Percentiles rank a stretch among this genome's conserved stretches.
Conservation (phyloP, 768 basidiomycete species). For the Glaciozyma antarctica region DNA sequence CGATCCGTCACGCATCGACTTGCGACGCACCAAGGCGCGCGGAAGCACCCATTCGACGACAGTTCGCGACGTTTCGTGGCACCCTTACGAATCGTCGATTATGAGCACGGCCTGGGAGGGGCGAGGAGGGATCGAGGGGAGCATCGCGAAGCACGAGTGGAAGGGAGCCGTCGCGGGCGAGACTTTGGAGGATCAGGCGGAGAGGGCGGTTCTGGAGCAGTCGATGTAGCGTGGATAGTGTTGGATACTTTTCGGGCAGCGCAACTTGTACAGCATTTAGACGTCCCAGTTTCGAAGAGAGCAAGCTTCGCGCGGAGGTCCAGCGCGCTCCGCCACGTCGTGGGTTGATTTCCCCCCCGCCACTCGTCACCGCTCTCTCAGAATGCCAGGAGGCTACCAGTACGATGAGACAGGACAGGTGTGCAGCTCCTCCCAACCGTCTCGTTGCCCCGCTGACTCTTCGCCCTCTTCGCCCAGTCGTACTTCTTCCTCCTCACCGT, state of each 20-base stretch:
- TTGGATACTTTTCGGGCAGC: not conserved
- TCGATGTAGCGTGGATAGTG: not conserved
- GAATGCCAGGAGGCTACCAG: constrained; percentile 27
- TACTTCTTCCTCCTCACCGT: constrained; percentile 81
- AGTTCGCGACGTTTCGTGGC: constrained; percentile 94
- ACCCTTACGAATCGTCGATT: constrained; percentile 76
- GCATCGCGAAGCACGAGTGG: constrained; percentile 90
- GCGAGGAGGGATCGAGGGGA: constrained; percentile 45
- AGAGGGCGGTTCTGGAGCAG: constrained; percentile 5
- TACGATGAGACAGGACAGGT: constrained; percentile 39
- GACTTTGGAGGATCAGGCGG: constrained; percentile 16
- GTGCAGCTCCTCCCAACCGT: constrained; percentile 35
- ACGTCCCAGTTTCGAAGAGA: too few relatives aligned
- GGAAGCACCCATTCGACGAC: constrained; percentile 41
- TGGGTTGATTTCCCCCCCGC: too few relatives aligned
- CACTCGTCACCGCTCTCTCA: too few relatives aligned
- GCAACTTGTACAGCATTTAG: not conserved
- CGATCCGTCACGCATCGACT: constrained; percentile 55
- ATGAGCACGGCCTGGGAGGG: constrained; percentile 86
- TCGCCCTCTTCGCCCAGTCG: constrained; percentile 36
- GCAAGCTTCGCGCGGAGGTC: too few relatives aligned
- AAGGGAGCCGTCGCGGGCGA: constrained; percentile 37
- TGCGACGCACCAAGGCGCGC: constrained; percentile 14
- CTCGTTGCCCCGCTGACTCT: not conserved
- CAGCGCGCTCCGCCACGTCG: too few relatives aligned